These are phyloP conservation scores for Annulohypoxylon stygium DNA, from an alignment of 495 filamentous ascomycete genomes.

Conservation along the genomic window DNA sequence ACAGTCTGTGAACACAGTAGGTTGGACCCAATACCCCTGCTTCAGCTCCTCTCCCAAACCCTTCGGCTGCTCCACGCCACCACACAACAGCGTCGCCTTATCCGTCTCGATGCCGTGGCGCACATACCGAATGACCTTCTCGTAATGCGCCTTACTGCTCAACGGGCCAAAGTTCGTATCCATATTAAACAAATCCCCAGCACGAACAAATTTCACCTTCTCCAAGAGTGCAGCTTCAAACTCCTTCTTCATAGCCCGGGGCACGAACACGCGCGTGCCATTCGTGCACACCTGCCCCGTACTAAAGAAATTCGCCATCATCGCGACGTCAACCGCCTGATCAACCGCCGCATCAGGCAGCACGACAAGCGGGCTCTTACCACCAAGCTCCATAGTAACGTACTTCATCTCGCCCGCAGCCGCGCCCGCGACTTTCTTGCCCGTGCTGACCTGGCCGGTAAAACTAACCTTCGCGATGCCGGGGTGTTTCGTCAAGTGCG, in stretches of 20 bases:
- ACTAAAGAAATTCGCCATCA: constrained; percentile 91
- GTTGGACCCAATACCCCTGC: constrained; percentile 74
- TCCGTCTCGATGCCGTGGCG: constrained; percentile 75
- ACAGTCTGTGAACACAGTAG: constrained; percentile 81
- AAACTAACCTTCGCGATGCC: constrained; percentile 83
- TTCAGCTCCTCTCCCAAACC: constrained; percentile 65
- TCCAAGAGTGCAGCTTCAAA: constrained; percentile 75
- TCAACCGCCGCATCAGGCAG: constrained; percentile 79
- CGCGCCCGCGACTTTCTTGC: constrained; percentile 76
- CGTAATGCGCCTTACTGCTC: constrained; percentile 73
- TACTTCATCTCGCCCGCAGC: constrained; percentile 85
- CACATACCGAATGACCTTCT: constrained; percentile 79
- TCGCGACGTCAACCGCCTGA: constrained; percentile 81
- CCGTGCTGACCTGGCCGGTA: constrained; percentile 84
- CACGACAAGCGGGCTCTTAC: constrained; percentile 80
- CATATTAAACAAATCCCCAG: constrained; percentile 75
- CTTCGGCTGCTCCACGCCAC: constrained; percentile 68
- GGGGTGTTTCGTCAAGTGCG: constrained; percentile 75
- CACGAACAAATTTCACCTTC: constrained; percentile 75
- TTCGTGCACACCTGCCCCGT: constrained; percentile 89
- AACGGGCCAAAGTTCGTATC: constrained; percentile 83
- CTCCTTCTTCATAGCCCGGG: constrained; percentile 66
- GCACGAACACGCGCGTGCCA: constrained; percentile 83
- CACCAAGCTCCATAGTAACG: constrained; percentile 87
- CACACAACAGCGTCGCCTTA: constrained; percentile 77